Percentiles rank a stretch among this genome's conserved stretches.
phyloP scores from a whole-genome alignment of 345 rosid species.

The Ceriops zippeliana region DNA sequence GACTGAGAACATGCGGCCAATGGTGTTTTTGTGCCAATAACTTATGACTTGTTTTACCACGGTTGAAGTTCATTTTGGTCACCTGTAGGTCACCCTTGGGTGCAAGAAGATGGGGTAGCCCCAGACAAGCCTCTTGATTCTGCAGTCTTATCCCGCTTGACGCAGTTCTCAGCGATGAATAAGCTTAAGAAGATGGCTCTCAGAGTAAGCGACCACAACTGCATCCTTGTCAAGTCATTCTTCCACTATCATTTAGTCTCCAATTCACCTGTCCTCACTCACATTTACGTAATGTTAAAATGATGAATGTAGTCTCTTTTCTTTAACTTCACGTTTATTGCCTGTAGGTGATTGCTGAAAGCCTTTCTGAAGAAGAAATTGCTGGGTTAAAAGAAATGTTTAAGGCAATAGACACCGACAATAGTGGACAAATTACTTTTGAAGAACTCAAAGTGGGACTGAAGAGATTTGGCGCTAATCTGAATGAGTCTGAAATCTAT shows the following conservation, averaged over 20 bases:
- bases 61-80: background rate
- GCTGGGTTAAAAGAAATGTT: conserved; percentile 67
- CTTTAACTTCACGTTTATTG: background rate
- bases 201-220: conserved; percentile 40
- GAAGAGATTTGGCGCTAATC: conserved; percentile 55
- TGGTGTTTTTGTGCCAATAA: background rate
- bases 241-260: background rate
- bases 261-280: background rate
- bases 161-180: conserved; percentile 80
- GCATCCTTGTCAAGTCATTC: background rate
- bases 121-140: conserved; percentile 85
- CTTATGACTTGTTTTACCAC: background rate
- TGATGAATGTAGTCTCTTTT: background rate
- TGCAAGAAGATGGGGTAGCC: conserved; percentile 66
- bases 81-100: conserved; percentile 87
- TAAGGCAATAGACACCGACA: conserved; percentile 66
- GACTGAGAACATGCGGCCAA: background rate
- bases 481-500: conserved; percentile 60
- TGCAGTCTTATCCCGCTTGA: conserved; percentile 60
- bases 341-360: conserved; percentile 63
- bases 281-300: background rate
- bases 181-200: conserved; percentile 84
- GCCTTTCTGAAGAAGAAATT: conserved; percentile 77
- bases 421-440: conserved; percentile 62
- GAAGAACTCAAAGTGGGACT: conserved; percentile 79